Evolutionary conservation across 176 grass and related monocot species (phyloP).

Genomic region (Eragrostis nindensis): DNA sequence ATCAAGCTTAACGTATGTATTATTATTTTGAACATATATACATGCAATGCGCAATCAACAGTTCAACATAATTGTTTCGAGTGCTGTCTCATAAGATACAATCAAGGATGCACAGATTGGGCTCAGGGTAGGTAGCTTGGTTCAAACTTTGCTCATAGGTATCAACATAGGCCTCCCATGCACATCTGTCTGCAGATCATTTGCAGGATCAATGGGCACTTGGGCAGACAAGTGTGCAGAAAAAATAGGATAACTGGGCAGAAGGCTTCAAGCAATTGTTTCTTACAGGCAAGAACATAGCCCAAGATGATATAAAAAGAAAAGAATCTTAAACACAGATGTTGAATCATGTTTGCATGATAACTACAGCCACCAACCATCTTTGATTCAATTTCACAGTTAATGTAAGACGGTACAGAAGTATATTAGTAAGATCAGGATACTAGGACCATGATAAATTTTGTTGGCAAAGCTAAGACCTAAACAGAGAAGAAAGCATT

Average conservation of each 20-base stretch:
- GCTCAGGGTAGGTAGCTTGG: not conserved
- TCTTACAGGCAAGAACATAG: not conserved
- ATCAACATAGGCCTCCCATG: not conserved
- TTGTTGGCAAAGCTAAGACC: not conserved
- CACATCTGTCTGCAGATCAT: not conserved
- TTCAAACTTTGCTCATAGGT: not conserved
- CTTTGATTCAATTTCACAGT: not conserved
- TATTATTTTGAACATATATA: too few relatives aligned
- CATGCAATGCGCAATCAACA: too few relatives aligned
- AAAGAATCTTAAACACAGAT: not conserved
- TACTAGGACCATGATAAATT: conserved; percentile 17
- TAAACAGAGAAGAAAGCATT: not conserved
- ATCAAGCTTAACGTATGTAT: not conserved
- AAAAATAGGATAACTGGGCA: not conserved
- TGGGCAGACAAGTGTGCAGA: not conserved
- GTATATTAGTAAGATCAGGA: not conserved
- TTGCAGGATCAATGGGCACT: not conserved
- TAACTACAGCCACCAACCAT: not conserved
- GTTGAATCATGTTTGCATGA: not conserved
- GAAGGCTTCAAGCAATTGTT: conserved; percentile 4
- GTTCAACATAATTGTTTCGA: not conserved
- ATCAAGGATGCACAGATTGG: not conserved
- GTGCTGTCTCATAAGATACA: not conserved
- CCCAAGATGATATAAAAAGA: not conserved
- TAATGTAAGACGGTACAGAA: not conserved